Base-by-base conservation (phyloP, 805 yeast species). In the Monosporozyma solicola region DNA sequence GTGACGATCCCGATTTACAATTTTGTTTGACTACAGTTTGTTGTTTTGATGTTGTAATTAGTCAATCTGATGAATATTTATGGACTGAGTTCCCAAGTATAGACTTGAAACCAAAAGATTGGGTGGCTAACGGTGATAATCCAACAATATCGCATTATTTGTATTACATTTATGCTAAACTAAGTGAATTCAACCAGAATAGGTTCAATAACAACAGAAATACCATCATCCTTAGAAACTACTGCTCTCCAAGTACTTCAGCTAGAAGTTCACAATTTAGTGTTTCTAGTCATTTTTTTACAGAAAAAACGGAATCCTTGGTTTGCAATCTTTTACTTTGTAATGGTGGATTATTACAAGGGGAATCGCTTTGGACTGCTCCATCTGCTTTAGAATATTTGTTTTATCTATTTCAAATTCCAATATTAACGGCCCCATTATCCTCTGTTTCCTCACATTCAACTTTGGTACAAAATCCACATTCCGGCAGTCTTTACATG, bases 81-180 rank as follows among this genome's bases (percentile, higher is more conserved):
- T 55, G 75, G 75, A 53, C 53, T 32, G 52, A 58, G 47, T 58
- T 67, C 50, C 54, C 61, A 4, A 55, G 57, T 45, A 51, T 56
- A 7, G 29, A 54, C 11, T 54, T 59, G 3, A 20, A 33, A 8
- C 69, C 69, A 10, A 41, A 39, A 1, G 50, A 61, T 5, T 73
- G 76, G 75, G 52, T 51, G 4, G 61, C 64, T 0, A 50, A 56
- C 27, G 63, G 65, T 5, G 69, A 65, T 16, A 72, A 73, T 53
- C 76, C 77, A 8, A 73, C 75, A 1, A 63, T 71, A 33, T 63
- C 73, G 15, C 71, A 72, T 47, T 72, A 72, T 57, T 58, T 70
- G 60, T 73, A 69, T 52, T 71, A 72, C 52, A 56, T 71, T 10
- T 69, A 60, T 48, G 47, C 60, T 15, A 59, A 64, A 43, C 41